Evolutionary conservation across 225 moss, liverwort and hornwort species (phyloP), one percentile per base, ranked within the genome.

Genomic region (Climacium dendroides): DNA sequence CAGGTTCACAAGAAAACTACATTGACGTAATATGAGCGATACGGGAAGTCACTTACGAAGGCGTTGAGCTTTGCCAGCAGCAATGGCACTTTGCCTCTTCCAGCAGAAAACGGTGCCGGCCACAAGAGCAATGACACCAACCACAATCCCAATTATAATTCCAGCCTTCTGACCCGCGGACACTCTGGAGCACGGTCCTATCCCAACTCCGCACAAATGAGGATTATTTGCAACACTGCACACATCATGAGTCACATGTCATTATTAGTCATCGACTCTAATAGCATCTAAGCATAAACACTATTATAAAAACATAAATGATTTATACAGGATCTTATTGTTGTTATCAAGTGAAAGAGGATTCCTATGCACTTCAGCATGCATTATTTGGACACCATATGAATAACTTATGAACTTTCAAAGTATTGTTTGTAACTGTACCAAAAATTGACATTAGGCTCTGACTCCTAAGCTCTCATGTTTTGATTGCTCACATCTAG

Each of bases 161-260:
- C 95, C 98, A 29, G 90, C 73, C 79, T 94, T 94, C 54, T 91
- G 81, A 74, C 82, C 92, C 5, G 55, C 86, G 47, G 96, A 92
- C n/a, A 95, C 5, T 76, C 72, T 87, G 54, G 89, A 83, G 89
- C 98, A 99, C 15, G 94, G 75, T 75, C 91, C 86, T 4, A 99
- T 85, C 45, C 98, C 95, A 65, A 94, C 83, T 55, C 98, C 98
- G 71, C 98, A 99, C 19, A 99, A 91, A 54, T 61, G 93, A 67
- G 88, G 93, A 69, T 99, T 99, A 70, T 95, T 94, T 78, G 92
- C 90, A 90, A 99, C 90, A 81, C 98, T 99, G 94, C 88, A 93
- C 83, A 91, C 47, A 83, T 54, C 43, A 62, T 1, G 2, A 48
- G 2, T 17, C 39, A 39, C 71, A 34, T 30, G 5, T 48, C 67